Evolutionary conservation across 169 alveolate genomes (phyloP), one percentile per base, ranked within the genome.

Genomic region (Babesia ovis): DNA sequence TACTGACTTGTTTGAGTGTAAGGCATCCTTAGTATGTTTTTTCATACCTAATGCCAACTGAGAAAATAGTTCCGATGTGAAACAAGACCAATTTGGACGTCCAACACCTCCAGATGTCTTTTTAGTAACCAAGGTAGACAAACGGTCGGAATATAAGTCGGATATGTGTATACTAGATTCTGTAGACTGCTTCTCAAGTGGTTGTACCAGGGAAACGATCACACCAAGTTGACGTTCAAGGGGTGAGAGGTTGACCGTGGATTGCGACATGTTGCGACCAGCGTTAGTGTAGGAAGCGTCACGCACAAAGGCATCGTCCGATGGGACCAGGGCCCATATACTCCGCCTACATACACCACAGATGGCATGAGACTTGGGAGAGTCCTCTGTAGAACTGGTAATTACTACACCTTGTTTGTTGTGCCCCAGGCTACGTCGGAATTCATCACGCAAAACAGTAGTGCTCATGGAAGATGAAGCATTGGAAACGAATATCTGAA

Each of bases 141-240:
- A 68, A 20, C 69, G 60, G 66, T 77, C 86, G 18, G 57, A 14
- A 68, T 77, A 77, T 20, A 77, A 8, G 20, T 66, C 50, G 45
- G 58, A 16, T 12, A 42, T 14, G 25, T 37, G 60, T 11, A n/a
- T n/a, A n/a, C n/a, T 23, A 1, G 25, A 57, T 18, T 54, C 61
- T 18, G 45, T 29, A 14, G 29, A 41, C 22, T 35, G 37, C 61
- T 53, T 46, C 1, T 53, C 48, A 18, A 55, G 37, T 5, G 42
- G 43, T 5, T 31, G 16, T 32, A 58, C 68, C 34, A 77, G 66
- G 45, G 58, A 25, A 32, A 23, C 4, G 4, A 77, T n/a, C 12
- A 77, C 53, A 14, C 86, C 86, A 22, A 77, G 31, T 25, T 77
- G 73, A 37, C 58, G 39, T 43, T 77, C 86, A 16, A 77, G 41